Percentiles rank a stretch among this genome's conserved stretches.
These are phyloP conservation scores for Populus hybrid DNA, from an alignment of 441 rosid genomes.

Conservation along the genomic window DNA sequence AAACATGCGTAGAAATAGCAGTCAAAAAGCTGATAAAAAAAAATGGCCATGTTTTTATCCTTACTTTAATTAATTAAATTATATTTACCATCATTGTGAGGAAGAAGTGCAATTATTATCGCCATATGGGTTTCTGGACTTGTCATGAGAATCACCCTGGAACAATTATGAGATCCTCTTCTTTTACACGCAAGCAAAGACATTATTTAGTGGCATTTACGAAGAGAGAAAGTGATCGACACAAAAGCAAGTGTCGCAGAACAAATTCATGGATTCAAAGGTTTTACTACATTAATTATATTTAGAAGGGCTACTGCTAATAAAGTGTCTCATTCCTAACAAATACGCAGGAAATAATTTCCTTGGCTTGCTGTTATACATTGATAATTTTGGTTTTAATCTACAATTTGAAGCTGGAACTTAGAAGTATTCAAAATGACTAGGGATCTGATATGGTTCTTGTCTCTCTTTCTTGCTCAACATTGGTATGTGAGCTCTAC, in stretches of 20 bases:
- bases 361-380: slow-evolving; percentile 16
- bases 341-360: slow-evolving; percentile 25
- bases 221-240: neutral
- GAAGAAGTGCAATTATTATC: slow-evolving; percentile 48
- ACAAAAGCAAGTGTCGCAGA: neutral
- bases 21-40: neutral
- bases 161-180: slow-evolving; percentile 40
- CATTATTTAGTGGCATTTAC: neutral
- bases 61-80: slow-evolving; percentile 1
- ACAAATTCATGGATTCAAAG: neutral
- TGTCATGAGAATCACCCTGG: slow-evolving; percentile 44
- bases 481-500: slow-evolving; percentile 43
- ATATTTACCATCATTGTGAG: slow-evolving; percentile 38
- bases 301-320: neutral
- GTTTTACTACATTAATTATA: neutral
- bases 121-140: slow-evolving; percentile 52
- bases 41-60: neutral
- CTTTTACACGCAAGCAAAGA: slow-evolving; percentile 38
- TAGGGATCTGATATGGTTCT: slow-evolving; percentile 69
- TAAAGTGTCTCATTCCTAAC: slow-evolving; percentile 8
- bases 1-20: neutral
- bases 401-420: slow-evolving; percentile 18
- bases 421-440: slow-evolving; percentile 76
- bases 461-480: slow-evolving; percentile 70
- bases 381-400: slow-evolving; percentile 16